phyloP scores from a whole-genome alignment of 257 asterid genomes.

The Sherardia arvensis region DNA sequence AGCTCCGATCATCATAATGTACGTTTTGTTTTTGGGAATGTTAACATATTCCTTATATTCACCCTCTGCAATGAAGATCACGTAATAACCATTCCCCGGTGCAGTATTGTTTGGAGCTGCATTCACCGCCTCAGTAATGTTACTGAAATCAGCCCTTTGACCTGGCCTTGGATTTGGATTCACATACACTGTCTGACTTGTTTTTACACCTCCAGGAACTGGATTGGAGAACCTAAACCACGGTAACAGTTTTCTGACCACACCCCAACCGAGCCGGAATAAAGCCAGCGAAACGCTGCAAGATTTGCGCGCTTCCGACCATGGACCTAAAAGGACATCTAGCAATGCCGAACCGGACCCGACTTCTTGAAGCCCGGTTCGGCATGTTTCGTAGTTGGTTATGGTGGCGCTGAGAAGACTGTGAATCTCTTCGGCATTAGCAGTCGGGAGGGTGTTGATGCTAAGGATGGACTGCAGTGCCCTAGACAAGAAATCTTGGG shows the following conservation, averaged over 20 bases:
- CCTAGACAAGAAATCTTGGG: slow-evolving; percentile 31
- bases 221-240: neutral
- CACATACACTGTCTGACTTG: slow-evolving; percentile 41
- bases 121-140: slow-evolving; percentile 48
- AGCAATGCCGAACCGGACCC: slow-evolving; percentile 27
- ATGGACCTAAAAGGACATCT: slow-evolving; percentile 30
- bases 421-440: slow-evolving; percentile 38
- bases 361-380: slow-evolving; percentile 42
- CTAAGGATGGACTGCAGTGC: slow-evolving; percentile 1
- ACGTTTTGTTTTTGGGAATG: slow-evolving; percentile 38
- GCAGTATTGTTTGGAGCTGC: slow-evolving; percentile 45
- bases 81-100: slow-evolving; percentile 37
- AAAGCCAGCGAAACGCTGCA: slow-evolving; percentile 54
- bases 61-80: slow-evolving; percentile 46
- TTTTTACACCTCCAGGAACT: slow-evolving; percentile 9
- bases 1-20: slow-evolving; percentile 69
- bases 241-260: neutral
- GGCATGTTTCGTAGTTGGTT: slow-evolving; percentile 61
- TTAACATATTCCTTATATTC: slow-evolving; percentile 53
- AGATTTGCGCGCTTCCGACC: slow-evolving; percentile 28
- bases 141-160: slow-evolving; percentile 20
- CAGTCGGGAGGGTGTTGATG: slow-evolving; percentile 5
- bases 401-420: slow-evolving; percentile 55
- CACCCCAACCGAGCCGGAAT: slow-evolving; percentile 49
- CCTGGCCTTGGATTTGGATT: slow-evolving; percentile 39